Percentiles rank a stretch among this genome's conserved stretches.
These are phyloP conservation scores for Podaxis carcinomalis DNA, from an alignment of 768 basidiomycete genomes.

Conservation along the genomic window DNA sequence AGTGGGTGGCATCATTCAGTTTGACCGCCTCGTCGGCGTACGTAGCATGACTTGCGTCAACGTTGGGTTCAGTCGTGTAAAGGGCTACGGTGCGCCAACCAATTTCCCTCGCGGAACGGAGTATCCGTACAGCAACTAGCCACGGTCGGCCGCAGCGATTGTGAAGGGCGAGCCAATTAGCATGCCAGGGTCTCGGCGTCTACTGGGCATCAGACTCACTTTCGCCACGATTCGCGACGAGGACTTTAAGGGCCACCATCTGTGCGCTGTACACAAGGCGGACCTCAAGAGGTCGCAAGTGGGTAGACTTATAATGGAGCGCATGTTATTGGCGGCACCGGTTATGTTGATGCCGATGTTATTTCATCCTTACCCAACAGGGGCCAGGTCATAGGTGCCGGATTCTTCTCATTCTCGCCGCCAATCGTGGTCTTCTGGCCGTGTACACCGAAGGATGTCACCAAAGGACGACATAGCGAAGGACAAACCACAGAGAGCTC, in stretches of 20 bases:
- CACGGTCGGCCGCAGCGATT: constrained; percentile 6
- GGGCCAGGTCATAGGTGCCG: neutral
- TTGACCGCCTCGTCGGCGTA: constrained; percentile 84
- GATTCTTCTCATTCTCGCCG: neutral
- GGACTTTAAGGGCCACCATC: constrained; percentile 52
- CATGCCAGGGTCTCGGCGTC: constrained; percentile 18
- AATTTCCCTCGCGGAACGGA: constrained; percentile 80
- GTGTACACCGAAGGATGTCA: neutral
- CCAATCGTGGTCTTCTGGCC: neutral
- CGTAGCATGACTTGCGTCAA: constrained; percentile 73
- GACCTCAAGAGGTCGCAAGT: neutral
- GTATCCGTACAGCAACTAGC: constrained; percentile 82
- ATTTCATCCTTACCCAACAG: neutral
- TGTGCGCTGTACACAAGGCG: too few relatives aligned
- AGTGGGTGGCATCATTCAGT: constrained; percentile 67
- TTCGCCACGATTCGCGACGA: constrained; percentile 76
- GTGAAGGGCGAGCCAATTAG: constrained; percentile 8
- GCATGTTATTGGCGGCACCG: constrained; percentile 1
- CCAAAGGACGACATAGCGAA: neutral
- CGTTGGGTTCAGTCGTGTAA: constrained; percentile 62
- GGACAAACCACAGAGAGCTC: neutral
- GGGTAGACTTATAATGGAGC: neutral
- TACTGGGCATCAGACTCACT: constrained; percentile 28
- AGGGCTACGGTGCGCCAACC: constrained; percentile 88
- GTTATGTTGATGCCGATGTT: constrained; percentile 15